Evolutionary conservation across 352 stramenopile species (phyloP).

Genomic region (Pythium myriotylum): DNA sequence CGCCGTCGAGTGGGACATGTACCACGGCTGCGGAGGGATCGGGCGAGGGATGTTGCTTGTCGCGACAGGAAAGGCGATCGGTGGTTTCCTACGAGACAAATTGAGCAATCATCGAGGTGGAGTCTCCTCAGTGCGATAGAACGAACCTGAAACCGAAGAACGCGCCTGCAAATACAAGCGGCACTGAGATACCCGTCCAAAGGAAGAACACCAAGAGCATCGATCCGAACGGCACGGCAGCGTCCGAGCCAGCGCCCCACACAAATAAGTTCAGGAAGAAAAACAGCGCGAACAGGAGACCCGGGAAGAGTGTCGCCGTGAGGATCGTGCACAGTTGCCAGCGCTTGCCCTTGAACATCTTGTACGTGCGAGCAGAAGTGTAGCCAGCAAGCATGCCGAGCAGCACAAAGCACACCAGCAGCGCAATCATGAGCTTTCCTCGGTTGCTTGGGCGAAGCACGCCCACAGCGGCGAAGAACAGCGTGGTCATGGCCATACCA

Average conservation of each 20-base stretch:
- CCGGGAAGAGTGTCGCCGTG: conserved; percentile 96
- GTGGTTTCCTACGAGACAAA: conserved; percentile 52
- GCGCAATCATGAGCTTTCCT: conserved; percentile 97
- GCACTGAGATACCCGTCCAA: conserved; percentile 99
- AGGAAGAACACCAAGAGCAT: conserved; percentile 98
- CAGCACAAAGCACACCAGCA: conserved; percentile 98
- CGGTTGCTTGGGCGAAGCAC: conserved; percentile 97
- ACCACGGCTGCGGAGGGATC: conserved; percentile 99
- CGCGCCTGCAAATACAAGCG: conserved; percentile 98
- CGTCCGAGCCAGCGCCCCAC: conserved; percentile 92
- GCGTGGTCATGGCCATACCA: conserved; percentile 94
- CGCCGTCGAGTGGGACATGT: conserved; percentile 94
- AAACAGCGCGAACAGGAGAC: conserved; percentile 96
- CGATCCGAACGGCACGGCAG: conserved; percentile 95
- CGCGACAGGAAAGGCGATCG: conserved; percentile 95
- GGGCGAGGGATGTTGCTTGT: conserved; percentile 98
- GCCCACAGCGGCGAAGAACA: conserved; percentile 97
- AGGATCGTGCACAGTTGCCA: conserved; percentile 97
- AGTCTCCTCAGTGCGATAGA: too few species aligned
- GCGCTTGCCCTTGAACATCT: conserved; percentile 99
- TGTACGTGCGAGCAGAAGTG: conserved; percentile 97
- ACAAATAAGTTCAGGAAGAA: conserved; percentile 98
- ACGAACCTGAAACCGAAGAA: conserved; percentile 98
- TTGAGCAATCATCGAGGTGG: neutral
- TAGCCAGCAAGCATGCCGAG: conserved; percentile 97